A percentile compares a stretch with the other conserved stretches of the same genome.
Conservation (phyloP, 2,329 filamentous ascomycete species). For the Coniochaeta prunicola region DNA sequence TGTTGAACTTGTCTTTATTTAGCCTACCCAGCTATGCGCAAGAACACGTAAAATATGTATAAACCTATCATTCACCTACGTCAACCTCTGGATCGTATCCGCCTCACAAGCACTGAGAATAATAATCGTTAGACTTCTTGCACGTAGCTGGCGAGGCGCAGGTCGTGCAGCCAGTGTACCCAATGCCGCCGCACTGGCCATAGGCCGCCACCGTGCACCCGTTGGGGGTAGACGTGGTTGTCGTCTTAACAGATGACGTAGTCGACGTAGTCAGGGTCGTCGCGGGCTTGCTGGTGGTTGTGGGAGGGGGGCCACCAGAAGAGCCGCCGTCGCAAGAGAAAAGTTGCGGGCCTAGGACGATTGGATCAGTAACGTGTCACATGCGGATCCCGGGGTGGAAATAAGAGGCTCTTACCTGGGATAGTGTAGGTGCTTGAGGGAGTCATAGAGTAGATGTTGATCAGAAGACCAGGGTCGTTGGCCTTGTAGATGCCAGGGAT, state of each 20-base stretch:
- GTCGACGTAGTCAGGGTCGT: conserved; percentile 5
- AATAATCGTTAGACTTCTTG: conserved; percentile 31
- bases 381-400: conserved; percentile 8
- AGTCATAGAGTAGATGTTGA: conserved; percentile 30
- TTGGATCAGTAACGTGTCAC: not conserved
- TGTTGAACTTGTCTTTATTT: no score
- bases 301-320: not conserved
- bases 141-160: conserved; percentile 34
- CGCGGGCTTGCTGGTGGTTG: not conserved
- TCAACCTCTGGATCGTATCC: not conserved
- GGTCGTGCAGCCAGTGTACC: conserved; percentile 21
- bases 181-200: conserved; percentile 8
- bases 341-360: not conserved
- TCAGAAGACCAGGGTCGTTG: conserved; percentile 26
- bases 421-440: conserved; percentile 20
- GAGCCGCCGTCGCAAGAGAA: not conserved
- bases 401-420: conserved; percentile 18
- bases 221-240: not conserved
- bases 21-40: not conserved
- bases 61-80: not conserved
- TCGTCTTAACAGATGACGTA: not conserved
- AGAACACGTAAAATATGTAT: not conserved
- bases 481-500: conserved; percentile 30
- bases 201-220: conserved; percentile 4
- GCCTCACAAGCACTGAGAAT: conserved; percentile 12